These are phyloP conservation scores for Santalum album DNA, from an alignment of 164 flowering plant species.

Conservation along the genomic window DNA sequence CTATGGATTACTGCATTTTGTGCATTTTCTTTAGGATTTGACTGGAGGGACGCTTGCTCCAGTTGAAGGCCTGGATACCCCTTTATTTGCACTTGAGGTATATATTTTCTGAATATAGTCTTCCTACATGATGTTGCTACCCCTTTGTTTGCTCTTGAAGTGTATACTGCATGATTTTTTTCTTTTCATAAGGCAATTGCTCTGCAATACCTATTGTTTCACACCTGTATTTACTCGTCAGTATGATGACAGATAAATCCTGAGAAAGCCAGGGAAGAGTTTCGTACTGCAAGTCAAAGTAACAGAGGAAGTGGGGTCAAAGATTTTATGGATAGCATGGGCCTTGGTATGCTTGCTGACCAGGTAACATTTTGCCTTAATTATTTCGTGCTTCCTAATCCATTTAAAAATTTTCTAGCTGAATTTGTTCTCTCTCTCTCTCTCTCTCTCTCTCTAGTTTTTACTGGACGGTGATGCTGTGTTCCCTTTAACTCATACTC, in stretches of 20 bases:
- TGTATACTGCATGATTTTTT: too few species aligned
- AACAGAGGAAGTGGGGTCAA: conserved; percentile 82
- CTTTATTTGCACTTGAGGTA: conserved; percentile 92
- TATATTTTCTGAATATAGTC: not conserved
- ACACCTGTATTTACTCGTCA: not conserved
- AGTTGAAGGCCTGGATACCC: conserved; percentile 78
- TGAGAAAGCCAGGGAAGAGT: conserved; percentile 89
- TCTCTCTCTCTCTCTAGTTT: too few species aligned
- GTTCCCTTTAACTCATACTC: not conserved
- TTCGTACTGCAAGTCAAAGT: conserved; percentile 51
- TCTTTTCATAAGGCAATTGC: not conserved
- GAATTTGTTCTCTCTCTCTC: too few species aligned
- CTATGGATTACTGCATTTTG: not conserved
- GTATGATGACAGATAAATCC: conserved; percentile 64
- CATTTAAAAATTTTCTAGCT: too few species aligned
- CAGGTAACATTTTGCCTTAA: conserved; percentile 36
- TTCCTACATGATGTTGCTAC: not conserved
- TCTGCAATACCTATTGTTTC: not conserved
- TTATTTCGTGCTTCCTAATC: not conserved
- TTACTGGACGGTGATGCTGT: too few species aligned
- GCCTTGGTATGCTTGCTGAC: conserved; percentile 85
- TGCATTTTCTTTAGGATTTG: conserved; percentile 47
- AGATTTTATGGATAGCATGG: conserved; percentile 96
- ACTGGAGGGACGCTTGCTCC: conserved; percentile 83
- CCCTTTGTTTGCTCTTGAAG: too few species aligned